A percentile compares a stretch with the other conserved stretches of the same genome.
These are phyloP conservation scores for Alternaria arbusti DNA, from an alignment of 2,329 filamentous ascomycete species.

Conservation along the genomic window DNA sequence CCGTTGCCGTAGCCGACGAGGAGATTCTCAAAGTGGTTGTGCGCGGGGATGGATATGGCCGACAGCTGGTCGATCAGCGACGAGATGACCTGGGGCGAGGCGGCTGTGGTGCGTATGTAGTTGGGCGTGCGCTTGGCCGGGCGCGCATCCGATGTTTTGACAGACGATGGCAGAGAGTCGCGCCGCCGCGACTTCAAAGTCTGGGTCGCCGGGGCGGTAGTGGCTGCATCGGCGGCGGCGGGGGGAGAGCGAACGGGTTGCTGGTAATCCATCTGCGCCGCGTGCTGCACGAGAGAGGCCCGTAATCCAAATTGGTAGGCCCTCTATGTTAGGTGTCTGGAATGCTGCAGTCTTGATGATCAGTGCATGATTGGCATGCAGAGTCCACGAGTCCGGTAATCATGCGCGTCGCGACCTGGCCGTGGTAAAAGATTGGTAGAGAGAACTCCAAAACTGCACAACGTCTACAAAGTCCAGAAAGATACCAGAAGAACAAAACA, in stretches of 20 bases:
- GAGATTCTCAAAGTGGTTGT: conserved; percentile 70
- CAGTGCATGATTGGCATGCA: conserved; percentile 14
- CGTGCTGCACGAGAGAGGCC: conserved; percentile 2
- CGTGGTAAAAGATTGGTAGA: background rate
- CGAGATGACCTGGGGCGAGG: conserved; percentile 73
- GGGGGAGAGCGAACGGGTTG: conserved; percentile 4
- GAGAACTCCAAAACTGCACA: background rate
- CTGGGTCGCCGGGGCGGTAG: conserved; percentile 19
- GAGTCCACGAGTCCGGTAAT: background rate
- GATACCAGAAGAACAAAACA: conserved; percentile 1
- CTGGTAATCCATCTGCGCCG: conserved; percentile 8
- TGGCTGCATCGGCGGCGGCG: background rate
- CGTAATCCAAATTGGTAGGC: conserved; percentile 3
- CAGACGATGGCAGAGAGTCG: conserved; percentile 34
- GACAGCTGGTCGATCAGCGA: conserved; percentile 68
- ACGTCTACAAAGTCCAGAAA: background rate
- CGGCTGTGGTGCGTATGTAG: conserved; percentile 45
- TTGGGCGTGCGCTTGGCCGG: conserved; percentile 40
- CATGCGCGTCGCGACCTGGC: background rate
- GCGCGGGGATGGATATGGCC: conserved; percentile 67
- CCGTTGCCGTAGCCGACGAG: conserved; percentile 39
- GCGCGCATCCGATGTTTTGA: conserved; percentile 22
- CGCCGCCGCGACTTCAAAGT: conserved; percentile 36
- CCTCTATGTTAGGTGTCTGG: conserved; percentile 6
- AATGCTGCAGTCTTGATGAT: conserved; percentile 4